Percentiles rank a stretch among this genome's conserved stretches.
These are phyloP conservation scores for Nannochloropsis salina DNA, from an alignment of 108 stramenopile species.

Conservation along the genomic window DNA sequence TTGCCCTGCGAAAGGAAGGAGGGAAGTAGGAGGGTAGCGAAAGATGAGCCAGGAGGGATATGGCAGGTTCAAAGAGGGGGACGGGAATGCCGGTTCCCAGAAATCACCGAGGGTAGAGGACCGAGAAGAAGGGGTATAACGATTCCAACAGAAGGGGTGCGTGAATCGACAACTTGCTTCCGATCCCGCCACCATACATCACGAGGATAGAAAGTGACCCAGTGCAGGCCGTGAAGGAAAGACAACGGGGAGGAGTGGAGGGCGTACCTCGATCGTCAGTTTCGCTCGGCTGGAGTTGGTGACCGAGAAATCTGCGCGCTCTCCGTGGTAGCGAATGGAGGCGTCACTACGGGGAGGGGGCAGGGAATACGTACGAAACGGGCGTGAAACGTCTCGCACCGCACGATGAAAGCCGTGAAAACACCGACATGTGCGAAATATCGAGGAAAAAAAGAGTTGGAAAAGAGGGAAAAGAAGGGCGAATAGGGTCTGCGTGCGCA, in stretches of 20 bases:
- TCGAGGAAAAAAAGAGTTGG: not conserved
- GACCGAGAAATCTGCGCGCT: constrained; percentile 52
- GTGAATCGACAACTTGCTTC: too few relatives aligned
- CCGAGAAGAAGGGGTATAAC: not conserved
- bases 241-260: not conserved
- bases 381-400: too few relatives aligned
- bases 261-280: not conserved
- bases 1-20: not conserved
- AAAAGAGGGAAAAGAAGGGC: not conserved
- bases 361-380: not conserved
- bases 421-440: not conserved
- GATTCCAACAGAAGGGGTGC: too few relatives aligned
- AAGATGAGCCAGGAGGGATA: not conserved
- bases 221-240: not conserved
- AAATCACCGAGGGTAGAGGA: not conserved
- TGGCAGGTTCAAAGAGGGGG: not conserved
- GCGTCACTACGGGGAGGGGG: constrained; percentile 25
- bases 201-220: too few relatives aligned
- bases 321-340: constrained; percentile 48
- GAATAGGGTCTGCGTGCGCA: not conserved
- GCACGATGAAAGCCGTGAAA: not conserved
- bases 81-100: too few relatives aligned
- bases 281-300: constrained; percentile 37
- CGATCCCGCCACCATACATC: too few relatives aligned
- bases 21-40: not conserved